Base-by-base conservation (phyloP, 2,329 filamentous ascomycete species). In the Xenoacremonium recifei region DNA sequence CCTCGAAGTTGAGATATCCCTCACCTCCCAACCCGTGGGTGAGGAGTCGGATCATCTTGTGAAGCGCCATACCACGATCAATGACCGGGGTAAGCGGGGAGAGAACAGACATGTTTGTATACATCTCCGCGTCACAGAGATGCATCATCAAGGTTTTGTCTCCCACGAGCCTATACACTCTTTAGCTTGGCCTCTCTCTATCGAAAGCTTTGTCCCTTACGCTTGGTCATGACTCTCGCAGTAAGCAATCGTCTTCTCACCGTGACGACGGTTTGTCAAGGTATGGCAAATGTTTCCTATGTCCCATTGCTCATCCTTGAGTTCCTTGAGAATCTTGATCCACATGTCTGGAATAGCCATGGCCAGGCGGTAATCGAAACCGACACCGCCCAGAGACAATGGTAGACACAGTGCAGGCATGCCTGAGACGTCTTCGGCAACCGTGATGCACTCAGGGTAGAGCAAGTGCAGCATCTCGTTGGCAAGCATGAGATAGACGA, bases 271-370 rank as follows among this genome's bases (percentile, higher is more conserved):
- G 68, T 99, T 97, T 17, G 87, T 95, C 45, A 99, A 71, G 1
- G 90, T 96, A 70, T 85, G 91, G 63, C 83, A 84, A 39, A 99
- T 86, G 53, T 79, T 84, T 43, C 80, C 82, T 67, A 99, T 86
- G 58, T 97, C 87, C 93, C 93, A 99, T 9, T 95, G 80, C 49
- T 89, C 79, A 58, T 99, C 93, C 60, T 86, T 78, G 64, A 89
- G 83, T 69, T 99, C 93, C 67, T 99, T 99, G 48, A 97, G 68
- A 62, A 95, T 89, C 71, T 99, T 99, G 76, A 99, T 99, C 82
- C 95, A 99, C 82, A 99, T 88, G 65, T 99, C 93, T 4, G 93
- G 93, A 49, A 99, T 84, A 4, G 93, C 93, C 93, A 99, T 99
- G 41, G 91, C 91, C 21, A 99, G 80, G 53, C 93, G 83, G 67